These are phyloP conservation scores for Rhizophagus prolifer DNA, from an alignment of 192 early-diverging fungal genomes.

Conservation along the genomic window DNA sequence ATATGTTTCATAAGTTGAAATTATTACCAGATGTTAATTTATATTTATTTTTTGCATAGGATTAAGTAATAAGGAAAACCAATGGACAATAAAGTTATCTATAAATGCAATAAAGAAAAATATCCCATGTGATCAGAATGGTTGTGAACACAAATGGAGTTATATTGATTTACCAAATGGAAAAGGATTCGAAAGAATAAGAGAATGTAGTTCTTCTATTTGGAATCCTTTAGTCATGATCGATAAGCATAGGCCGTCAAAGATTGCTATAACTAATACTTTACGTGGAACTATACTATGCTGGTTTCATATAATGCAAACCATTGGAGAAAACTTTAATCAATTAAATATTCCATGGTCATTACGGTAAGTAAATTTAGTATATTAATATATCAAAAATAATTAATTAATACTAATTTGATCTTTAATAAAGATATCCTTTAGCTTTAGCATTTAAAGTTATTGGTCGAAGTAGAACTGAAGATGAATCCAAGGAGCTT, in stretches of 20 bases:
- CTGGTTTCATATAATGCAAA: constrained; percentile 5
- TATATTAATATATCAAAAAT: background rate
- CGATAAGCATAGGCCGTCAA: constrained; percentile 1
- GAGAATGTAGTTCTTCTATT: background rate
- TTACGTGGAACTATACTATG: background rate
- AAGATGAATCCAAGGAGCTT: background rate
- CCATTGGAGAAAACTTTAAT: background rate
- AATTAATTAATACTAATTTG: too few relatives aligned
- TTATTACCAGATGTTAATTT: too few relatives aligned
- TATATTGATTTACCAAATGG: background rate
- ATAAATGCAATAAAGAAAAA: background rate
- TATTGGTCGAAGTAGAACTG: background rate
- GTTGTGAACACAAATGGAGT: background rate
- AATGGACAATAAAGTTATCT: background rate
- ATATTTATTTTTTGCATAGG: too few relatives aligned
- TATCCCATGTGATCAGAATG: background rate
- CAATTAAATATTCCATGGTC: background rate
- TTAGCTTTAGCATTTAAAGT: background rate
- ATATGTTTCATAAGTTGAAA: too few relatives aligned
- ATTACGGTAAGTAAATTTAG: background rate
- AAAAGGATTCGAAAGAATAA: background rate
- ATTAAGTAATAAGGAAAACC: background rate
- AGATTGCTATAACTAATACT: background rate
- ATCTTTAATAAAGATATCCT: background rate
- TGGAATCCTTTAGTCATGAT: background rate